phyloP scores from a whole-genome alignment of 1,139 yeast species.

The Yarrowia galli region DNA sequence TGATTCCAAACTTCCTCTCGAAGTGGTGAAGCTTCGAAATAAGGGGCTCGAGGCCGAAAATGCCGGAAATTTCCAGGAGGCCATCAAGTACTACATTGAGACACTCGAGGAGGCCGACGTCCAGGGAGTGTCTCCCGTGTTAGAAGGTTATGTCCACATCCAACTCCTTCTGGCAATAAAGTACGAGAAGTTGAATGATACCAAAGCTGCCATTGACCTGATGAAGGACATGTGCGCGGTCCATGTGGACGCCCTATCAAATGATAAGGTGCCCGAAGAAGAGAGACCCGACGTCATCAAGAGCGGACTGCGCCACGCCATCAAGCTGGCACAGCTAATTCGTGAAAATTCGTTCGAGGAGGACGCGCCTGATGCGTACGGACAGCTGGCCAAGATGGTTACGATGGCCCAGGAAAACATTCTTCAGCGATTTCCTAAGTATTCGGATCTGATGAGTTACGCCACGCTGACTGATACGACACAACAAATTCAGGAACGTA shows the following conservation, averaged over 20 bases:
- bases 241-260: slow-evolving; percentile 62
- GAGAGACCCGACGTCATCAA: slow-evolving; percentile 65
- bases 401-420: slow-evolving; percentile 72
- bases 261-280: slow-evolving; percentile 58
- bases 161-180: slow-evolving; percentile 87
- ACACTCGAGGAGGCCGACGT: slow-evolving; percentile 58
- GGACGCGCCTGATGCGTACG: no score
- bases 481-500: no score
- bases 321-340: slow-evolving; percentile 74
- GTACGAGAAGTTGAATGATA: slow-evolving; percentile 71
- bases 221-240: slow-evolving; percentile 72
- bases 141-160: slow-evolving; percentile 82
- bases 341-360: no score
- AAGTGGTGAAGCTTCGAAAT: slow-evolving; percentile 73
- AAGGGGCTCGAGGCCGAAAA: slow-evolving; percentile 83
- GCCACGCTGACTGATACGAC: no score
- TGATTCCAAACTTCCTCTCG: slow-evolving; percentile 54
- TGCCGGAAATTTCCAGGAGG: slow-evolving; percentile 65
- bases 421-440: slow-evolving; percentile 49
- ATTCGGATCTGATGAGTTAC: slow-evolving; percentile 46
- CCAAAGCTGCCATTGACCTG: slow-evolving; percentile 66
- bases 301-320: slow-evolving; percentile 72
- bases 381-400: no score
- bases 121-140: slow-evolving; percentile 60
- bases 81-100: slow-evolving; percentile 70